Conservation (phyloP, 768 basidiomycete genomes). For the Suillus ampliporus region DNA sequence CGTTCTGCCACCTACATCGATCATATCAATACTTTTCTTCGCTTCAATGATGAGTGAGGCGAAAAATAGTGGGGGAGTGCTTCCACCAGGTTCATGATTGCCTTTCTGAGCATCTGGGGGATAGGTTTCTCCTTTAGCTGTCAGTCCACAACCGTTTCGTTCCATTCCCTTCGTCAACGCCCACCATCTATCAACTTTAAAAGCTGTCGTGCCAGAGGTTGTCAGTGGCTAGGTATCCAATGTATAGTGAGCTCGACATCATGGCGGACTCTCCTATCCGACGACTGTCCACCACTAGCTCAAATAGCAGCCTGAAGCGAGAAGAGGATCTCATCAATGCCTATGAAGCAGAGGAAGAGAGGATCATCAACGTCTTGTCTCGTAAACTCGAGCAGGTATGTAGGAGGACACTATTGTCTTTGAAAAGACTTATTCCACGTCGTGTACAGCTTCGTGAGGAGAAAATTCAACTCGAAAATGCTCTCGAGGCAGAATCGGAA, state of each 20-base stretch:
- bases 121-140: slow-evolving; percentile 8
- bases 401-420: slow-evolving; percentile 6
- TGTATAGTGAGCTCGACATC: slow-evolving; percentile 8
- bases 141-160: slow-evolving; percentile 9
- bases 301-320: slow-evolving; percentile 50
- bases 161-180: neutral
- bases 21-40: slow-evolving; percentile 2
- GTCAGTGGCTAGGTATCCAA: neutral
- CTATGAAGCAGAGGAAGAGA: slow-evolving; percentile 90
- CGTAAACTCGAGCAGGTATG: slow-evolving; percentile 82
- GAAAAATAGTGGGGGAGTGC: neutral
- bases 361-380: slow-evolving; percentile 82
- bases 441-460: slow-evolving; percentile 74
- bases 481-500: slow-evolving; percentile 85
- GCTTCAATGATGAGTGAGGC: slow-evolving; percentile 1
- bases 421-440: slow-evolving; percentile 7
- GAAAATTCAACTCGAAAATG: slow-evolving; percentile 84
- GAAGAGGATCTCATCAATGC: slow-evolving; percentile 86
- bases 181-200: slow-evolving; percentile 7
- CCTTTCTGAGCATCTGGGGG: slow-evolving; percentile 15
- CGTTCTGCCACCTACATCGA: neutral
- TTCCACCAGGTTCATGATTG: slow-evolving; percentile 8
- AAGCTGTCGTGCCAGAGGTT: neutral
- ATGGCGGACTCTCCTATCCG: slow-evolving; percentile 56
- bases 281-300: slow-evolving; percentile 59